Percentiles rank a stretch among this genome's conserved stretches.
Evolutionary conservation across 2,329 filamentous ascomycete genomes (phyloP).

Genomic region (Fusarium piperis): DNA sequence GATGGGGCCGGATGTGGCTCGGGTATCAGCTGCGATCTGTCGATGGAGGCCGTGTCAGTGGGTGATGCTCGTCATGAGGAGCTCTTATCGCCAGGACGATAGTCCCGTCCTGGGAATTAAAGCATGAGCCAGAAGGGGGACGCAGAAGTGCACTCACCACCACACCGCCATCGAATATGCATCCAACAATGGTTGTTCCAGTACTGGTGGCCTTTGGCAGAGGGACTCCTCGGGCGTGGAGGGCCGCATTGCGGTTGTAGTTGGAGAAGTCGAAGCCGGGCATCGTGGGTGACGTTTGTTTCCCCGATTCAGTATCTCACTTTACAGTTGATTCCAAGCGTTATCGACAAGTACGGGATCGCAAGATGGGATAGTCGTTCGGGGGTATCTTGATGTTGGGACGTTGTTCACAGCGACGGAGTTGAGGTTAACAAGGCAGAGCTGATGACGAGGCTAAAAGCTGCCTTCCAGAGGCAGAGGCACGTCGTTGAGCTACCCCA

Average conservation of each 20-base stretch:
- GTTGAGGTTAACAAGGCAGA: slow-evolving; percentile 44
- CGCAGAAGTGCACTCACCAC: slow-evolving; percentile 69
- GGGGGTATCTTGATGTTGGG: slow-evolving; percentile 37
- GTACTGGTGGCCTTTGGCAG: slow-evolving; percentile 98
- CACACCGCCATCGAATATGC: slow-evolving; percentile 94
- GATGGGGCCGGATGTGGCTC: slow-evolving; percentile 96
- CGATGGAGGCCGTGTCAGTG: slow-evolving; percentile 27
- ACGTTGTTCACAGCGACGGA: slow-evolving; percentile 29
- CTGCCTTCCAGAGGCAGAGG: slow-evolving; percentile 53
- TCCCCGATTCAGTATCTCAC: slow-evolving; percentile 20
- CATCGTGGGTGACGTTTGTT: slow-evolving; percentile 67
- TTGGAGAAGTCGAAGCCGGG: slow-evolving; percentile 99
- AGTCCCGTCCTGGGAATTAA: background rate
- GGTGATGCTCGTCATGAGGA: background rate
- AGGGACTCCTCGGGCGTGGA: slow-evolving; percentile 93
- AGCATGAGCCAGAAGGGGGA: background rate
- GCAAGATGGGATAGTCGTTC: slow-evolving; percentile 23
- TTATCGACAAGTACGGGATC: background rate
- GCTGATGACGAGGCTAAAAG: slow-evolving; percentile 66
- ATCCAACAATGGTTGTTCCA: slow-evolving; percentile 98
- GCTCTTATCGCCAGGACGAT: slow-evolving; percentile 12
- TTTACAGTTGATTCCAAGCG: background rate
- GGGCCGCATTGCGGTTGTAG: slow-evolving; percentile 97
- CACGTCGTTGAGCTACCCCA: slow-evolving; percentile 37
- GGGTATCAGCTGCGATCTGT: slow-evolving; percentile 95